Base-by-base conservation (phyloP, 129 eudicot genomes). In the Pulicaria dysenterica region DNA sequence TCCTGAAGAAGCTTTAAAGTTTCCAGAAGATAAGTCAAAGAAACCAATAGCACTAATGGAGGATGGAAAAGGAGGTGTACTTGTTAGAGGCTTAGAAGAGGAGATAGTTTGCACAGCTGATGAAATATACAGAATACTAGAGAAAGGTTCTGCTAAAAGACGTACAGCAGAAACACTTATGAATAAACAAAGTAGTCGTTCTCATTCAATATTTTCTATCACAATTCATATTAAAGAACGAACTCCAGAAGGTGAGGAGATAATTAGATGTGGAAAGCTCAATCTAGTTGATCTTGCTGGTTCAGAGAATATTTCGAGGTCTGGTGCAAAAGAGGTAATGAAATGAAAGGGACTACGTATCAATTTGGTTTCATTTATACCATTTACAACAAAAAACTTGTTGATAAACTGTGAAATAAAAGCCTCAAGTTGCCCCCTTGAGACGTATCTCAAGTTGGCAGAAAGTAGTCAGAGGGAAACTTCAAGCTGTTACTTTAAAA, bases 241-340 rank as follows among this genome's bases (percentile, higher is more conserved):
- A 55, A 89, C 98, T 24, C 98, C 98, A 43, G 99, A 94, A 72
- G 98, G 98, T 15, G 98, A 92, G 77, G 98, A 92, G 73, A 87
- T 92, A 85, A 92, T 92, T 50, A 92, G 89, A 90, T 89, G 90
- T 58, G 98, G 98, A 49, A 92, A 92, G 83, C 87, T 92, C 42
- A 89, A 92, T 74, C 90, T 92, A 31, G 96, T 92, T 70, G 96
- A 92, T 81, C 95, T 94, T 76, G 99, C 99, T 77, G 99, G 99
- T 64, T 94, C 99, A 48, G 99, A 94, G 85, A 94, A 94, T 81
- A 94, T 94, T 55, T 94, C 97, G 1, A 93, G 99, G 19, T 94
- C 99, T 58, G 99, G 99, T 64, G 99, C 99, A 12, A 90, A 86
- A 83, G 99, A 94, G 97, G 99, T 94, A 77, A 67, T 24, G 11